Conservation (phyloP, 139 green algal species). For the Zygnema circumcarinatum region DNA sequence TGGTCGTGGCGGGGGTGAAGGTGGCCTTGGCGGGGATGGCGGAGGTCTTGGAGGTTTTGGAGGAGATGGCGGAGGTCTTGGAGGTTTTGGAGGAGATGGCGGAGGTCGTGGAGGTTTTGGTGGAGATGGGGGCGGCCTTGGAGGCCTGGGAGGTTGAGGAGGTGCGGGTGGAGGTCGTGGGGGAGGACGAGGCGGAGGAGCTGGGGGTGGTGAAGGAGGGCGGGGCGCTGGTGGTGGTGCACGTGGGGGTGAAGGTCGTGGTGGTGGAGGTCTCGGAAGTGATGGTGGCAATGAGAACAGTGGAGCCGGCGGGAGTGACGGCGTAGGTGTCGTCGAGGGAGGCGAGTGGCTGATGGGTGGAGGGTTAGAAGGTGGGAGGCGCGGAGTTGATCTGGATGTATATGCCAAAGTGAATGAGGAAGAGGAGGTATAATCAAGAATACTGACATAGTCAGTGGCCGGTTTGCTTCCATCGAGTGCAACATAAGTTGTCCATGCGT, state of each 20-base stretch:
- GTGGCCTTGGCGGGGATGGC: not conserved
- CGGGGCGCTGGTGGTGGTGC: not conserved
- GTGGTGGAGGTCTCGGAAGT: not conserved
- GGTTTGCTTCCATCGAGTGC: not conserved
- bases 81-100: not conserved
- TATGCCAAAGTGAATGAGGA: not conserved
- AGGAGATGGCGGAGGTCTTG: not conserved
- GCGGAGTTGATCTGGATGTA: not conserved
- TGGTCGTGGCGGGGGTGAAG: not conserved
- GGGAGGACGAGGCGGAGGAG: not conserved
- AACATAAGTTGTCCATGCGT: not conserved
- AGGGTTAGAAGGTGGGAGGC: not conserved
- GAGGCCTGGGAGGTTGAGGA: not conserved
- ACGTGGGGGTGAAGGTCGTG: not conserved
- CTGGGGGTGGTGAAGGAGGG: not conserved
- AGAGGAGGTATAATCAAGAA: not conserved
- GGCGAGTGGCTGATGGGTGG: not conserved
- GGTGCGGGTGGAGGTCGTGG: not conserved
- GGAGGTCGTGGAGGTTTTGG: not conserved
- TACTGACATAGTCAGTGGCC: not conserved
- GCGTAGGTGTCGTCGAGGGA: not conserved
- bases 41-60: not conserved
- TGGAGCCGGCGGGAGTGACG: not conserved
- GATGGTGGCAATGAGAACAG: not conserved
- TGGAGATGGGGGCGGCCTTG: not conserved